These are phyloP conservation scores for Melocanna baccifera DNA, from an alignment of 176 grass and related monocot species.

Conservation along the genomic window DNA sequence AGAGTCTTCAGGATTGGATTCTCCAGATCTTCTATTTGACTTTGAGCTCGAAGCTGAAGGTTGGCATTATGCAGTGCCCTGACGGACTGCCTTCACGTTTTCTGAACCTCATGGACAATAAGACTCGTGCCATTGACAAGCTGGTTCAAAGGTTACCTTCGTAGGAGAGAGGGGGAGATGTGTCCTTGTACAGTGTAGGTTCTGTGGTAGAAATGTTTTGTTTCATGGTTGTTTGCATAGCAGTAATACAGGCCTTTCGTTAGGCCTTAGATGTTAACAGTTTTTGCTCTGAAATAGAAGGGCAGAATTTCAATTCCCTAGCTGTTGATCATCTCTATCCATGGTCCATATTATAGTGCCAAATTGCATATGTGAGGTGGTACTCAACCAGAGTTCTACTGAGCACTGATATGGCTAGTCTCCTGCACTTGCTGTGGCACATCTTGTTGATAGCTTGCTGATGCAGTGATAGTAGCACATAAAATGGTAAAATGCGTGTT, in stretches of 20 bases:
- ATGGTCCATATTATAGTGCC: constrained; percentile 5
- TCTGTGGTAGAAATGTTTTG: constrained; percentile 10
- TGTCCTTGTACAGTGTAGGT: constrained; percentile 40
- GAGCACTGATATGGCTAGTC: not conserved
- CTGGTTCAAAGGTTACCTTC: constrained; percentile 29
- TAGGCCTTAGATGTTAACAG: constrained; percentile 12
- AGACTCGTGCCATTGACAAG: not conserved
- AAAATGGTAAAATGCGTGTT: no score
- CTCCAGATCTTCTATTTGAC: constrained; percentile 35
- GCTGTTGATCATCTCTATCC: not conserved
- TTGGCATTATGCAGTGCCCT: constrained; percentile 2
- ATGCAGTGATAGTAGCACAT: not conserved
- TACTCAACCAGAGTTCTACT: not conserved
- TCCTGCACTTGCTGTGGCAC: not conserved
- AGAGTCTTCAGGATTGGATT: constrained; percentile 26
- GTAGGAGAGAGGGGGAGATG: constrained; percentile 10
- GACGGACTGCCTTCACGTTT: not conserved
- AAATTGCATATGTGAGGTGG: constrained; percentile 10
- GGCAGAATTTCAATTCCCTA: not conserved
- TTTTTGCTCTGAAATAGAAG: not conserved
- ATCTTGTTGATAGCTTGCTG: not conserved
- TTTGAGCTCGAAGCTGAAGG: constrained; percentile 4
- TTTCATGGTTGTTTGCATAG: constrained; percentile 5
- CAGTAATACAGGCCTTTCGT: not conserved
- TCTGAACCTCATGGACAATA: constrained; percentile 26